phyloP scores from a whole-genome alignment of 1,139 yeast genomes.

The Sugiyamaella neomexicana region DNA sequence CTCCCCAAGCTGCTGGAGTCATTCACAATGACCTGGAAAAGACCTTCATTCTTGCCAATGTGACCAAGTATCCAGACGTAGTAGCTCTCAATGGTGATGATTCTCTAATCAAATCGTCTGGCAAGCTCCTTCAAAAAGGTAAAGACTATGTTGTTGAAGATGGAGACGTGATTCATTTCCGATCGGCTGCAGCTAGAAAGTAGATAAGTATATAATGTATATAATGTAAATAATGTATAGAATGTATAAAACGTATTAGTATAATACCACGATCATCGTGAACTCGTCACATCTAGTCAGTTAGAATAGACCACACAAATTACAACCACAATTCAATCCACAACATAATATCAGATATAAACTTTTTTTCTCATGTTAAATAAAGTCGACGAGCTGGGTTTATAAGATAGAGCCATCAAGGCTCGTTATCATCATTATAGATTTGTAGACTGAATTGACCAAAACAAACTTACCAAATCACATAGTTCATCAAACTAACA shows the following conservation, averaged over 20 bases:
- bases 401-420: constrained; percentile 33
- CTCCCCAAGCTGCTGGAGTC: constrained; percentile 83
- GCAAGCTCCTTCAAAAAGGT: constrained; percentile 48
- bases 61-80: constrained; percentile 47
- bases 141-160: constrained; percentile 73
- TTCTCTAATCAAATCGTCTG: constrained; percentile 31
- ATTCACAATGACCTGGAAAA: constrained; percentile 79
- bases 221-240: not conserved
- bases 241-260: no score
- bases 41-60: constrained; percentile 76
- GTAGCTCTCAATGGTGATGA: constrained; percentile 38
- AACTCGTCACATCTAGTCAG: not conserved
- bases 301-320: not conserved
- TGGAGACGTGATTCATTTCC: constrained; percentile 71
- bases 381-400: constrained; percentile 41
- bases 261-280: no score
- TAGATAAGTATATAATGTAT: no score
- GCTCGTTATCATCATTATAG: constrained; percentile 35
- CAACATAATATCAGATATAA: constrained; percentile 20
- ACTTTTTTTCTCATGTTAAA: constrained; percentile 34
- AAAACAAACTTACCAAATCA: constrained; percentile 15
- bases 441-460: not conserved
- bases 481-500: not conserved
- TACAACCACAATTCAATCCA: constrained; percentile 6
- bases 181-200: constrained; percentile 31